phyloP scores from a whole-genome alignment of 1,284 basidiomycete genomes.

The Sutorius eximius region DNA sequence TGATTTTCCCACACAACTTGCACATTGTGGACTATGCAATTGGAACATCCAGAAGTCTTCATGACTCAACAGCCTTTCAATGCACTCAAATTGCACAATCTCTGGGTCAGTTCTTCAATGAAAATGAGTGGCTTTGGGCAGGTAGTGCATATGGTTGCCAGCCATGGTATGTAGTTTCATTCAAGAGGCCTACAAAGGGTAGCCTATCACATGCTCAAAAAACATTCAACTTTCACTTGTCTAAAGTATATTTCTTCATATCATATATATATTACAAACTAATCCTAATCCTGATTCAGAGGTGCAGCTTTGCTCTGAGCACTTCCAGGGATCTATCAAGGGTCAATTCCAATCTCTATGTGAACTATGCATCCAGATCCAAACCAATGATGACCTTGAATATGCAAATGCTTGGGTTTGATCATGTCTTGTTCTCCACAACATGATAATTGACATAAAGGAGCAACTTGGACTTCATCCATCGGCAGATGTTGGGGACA shows the following conservation, averaged over 20 bases:
- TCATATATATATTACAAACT: not conserved
- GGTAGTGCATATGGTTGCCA: constrained; percentile 10
- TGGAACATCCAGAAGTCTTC: constrained; percentile 19
- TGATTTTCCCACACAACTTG: too few species aligned
- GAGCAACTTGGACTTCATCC: not conserved
- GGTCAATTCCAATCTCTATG: constrained; percentile 13
- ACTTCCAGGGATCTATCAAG: constrained; percentile 18
- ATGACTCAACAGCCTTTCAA: constrained; percentile 18
- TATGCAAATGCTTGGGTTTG: not conserved
- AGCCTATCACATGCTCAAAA: constrained; percentile 2
- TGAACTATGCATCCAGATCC: constrained; percentile 13
- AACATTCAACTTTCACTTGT: constrained; percentile 6
- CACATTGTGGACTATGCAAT: constrained; percentile 29
- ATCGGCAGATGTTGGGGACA: not conserved
- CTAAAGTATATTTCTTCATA: not conserved
- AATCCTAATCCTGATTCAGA: constrained; percentile 1
- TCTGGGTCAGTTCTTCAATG: constrained; percentile 6
- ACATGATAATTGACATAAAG: constrained; percentile 7
- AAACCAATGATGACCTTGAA: not conserved
- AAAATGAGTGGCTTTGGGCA: constrained; percentile 2
- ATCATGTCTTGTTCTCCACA: constrained; percentile 12
- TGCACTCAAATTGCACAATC: not conserved
- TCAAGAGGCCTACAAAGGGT: constrained; percentile 2
- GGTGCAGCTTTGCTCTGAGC: constrained; percentile 8
- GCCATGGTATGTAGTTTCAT: constrained; percentile 4